Conservation (phyloP, 1,284 basidiomycete genomes). For the Trametes versicolor region DNA sequence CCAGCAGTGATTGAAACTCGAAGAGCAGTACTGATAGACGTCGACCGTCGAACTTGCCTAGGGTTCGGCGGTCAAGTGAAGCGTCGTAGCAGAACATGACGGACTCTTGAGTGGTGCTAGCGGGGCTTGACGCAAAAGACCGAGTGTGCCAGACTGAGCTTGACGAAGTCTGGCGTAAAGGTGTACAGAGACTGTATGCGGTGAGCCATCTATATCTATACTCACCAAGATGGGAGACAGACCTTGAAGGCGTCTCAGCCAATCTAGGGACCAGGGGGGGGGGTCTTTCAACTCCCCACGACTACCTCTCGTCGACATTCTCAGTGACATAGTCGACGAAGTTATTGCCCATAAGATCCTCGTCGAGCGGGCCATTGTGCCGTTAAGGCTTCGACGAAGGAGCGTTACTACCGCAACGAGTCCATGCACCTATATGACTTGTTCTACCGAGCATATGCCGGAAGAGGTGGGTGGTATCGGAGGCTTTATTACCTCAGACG, state of each 20-base stretch:
- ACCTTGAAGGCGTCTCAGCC: not conserved
- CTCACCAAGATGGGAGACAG: not conserved
- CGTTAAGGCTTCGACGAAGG: constrained; percentile 5
- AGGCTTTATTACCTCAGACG: constrained; percentile 5
- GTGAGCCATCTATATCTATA: not conserved
- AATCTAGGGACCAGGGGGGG: not conserved
- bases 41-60: not conserved
- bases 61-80: not conserved
- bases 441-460: not conserved
- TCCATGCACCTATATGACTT: not conserved
- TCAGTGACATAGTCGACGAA: constrained; percentile 5
- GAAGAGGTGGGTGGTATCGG: not conserved
- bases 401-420: not conserved
- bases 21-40: not conserved
- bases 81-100: too few relatives aligned
- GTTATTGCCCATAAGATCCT: not conserved
- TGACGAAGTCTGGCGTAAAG: not conserved
- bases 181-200: not conserved
- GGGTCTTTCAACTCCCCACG: not conserved
- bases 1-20: not conserved
- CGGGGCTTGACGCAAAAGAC: too few relatives aligned
- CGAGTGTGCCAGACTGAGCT: not conserved
- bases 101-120: too few relatives aligned
- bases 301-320: not conserved
- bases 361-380: constrained; percentile 16